These are phyloP conservation scores for Heliamphora exappendiculata DNA, from an alignment of 148 eudicot genomes.

Conservation along the genomic window DNA sequence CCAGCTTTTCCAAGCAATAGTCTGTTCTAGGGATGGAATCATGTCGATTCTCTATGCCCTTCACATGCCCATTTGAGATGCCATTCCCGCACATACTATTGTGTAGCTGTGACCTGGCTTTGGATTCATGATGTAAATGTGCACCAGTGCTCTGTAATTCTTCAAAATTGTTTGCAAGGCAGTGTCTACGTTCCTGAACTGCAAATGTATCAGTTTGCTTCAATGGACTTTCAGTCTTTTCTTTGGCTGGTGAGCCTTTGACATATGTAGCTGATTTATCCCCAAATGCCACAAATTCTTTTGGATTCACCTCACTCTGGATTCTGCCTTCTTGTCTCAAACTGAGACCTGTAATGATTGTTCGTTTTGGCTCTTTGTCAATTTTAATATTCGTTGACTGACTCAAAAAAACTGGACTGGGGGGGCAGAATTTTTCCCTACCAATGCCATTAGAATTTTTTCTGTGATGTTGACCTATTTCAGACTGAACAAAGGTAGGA, in stretches of 20 bases:
- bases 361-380: slow-evolving; percentile 25
- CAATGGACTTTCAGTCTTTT: slow-evolving; percentile 19
- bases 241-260: slow-evolving; percentile 19
- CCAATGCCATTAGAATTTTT: slow-evolving; percentile 15
- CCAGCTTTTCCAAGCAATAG: slow-evolving; percentile 20
- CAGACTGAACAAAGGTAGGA: slow-evolving; percentile 58
- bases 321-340: slow-evolving; percentile 27
- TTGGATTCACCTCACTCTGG: slow-evolving; percentile 17
- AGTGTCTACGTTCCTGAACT: slow-evolving; percentile 12
- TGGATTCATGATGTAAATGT: slow-evolving; percentile 15
- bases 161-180: slow-evolving; percentile 13
- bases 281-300: slow-evolving; percentile 17
- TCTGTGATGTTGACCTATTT: slow-evolving; percentile 20
- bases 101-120: slow-evolving; percentile 17
- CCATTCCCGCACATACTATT: slow-evolving; percentile 20
- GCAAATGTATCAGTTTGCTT: slow-evolving; percentile 22
- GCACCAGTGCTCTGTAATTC: slow-evolving; percentile 13
- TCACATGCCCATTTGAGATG: slow-evolving; percentile 23
- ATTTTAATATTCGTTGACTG: slow-evolving; percentile 18
- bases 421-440: slow-evolving; percentile 22
- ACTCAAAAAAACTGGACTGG: slow-evolving; percentile 16
- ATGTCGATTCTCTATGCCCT: slow-evolving; percentile 10
- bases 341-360: slow-evolving; percentile 9
- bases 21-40: slow-evolving; percentile 18
- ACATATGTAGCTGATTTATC: slow-evolving; percentile 10